A percentile compares a stretch with the other conserved stretches of the same genome.
Evolutionary conservation across 768 basidiomycete species (phyloP).

Genomic region (Suillus ampliporus): DNA sequence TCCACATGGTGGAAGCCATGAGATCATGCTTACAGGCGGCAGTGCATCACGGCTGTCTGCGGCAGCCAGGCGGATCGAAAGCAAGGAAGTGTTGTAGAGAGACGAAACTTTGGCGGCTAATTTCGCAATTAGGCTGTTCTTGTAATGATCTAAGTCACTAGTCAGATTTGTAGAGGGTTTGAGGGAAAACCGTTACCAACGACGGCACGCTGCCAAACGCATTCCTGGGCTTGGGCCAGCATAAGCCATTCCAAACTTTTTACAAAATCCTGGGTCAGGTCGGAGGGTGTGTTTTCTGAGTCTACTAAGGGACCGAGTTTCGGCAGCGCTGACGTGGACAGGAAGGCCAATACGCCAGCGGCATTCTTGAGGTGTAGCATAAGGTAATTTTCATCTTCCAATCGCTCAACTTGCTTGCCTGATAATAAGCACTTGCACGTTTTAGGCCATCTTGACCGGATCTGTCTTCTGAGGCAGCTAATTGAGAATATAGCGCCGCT

Average conservation of each 20-base stretch:
- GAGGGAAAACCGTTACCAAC: slow-evolving; percentile 54
- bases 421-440: slow-evolving; percentile 71
- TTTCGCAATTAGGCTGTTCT: slow-evolving; percentile 84
- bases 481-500: slow-evolving; percentile 79
- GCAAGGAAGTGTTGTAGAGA: slow-evolving; percentile 61
- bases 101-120: slow-evolving; percentile 77
- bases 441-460: slow-evolving; percentile 82
- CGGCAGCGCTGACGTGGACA: slow-evolving; percentile 58
- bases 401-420: slow-evolving; percentile 52
- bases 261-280: slow-evolving; percentile 68
- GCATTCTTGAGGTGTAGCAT: slow-evolving; percentile 52
- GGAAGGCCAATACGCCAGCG: slow-evolving; percentile 72
- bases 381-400: not conserved
- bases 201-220: slow-evolving; percentile 92
- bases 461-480: slow-evolving; percentile 75
- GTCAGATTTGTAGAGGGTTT: not conserved
- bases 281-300: slow-evolving; percentile 61
- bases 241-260: slow-evolving; percentile 74
- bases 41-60: slow-evolving; percentile 49
- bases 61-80: slow-evolving; percentile 48
- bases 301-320: slow-evolving; percentile 53
- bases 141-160: slow-evolving; percentile 58
- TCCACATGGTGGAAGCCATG: not conserved
- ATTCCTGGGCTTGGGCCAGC: slow-evolving; percentile 96
- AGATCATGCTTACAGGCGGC: slow-evolving; percentile 52